Percentiles rank a stretch among this genome's conserved stretches.
Conservation (phyloP, 768 basidiomycete genomes). For the Kwoniella mangroviensis region DNA sequence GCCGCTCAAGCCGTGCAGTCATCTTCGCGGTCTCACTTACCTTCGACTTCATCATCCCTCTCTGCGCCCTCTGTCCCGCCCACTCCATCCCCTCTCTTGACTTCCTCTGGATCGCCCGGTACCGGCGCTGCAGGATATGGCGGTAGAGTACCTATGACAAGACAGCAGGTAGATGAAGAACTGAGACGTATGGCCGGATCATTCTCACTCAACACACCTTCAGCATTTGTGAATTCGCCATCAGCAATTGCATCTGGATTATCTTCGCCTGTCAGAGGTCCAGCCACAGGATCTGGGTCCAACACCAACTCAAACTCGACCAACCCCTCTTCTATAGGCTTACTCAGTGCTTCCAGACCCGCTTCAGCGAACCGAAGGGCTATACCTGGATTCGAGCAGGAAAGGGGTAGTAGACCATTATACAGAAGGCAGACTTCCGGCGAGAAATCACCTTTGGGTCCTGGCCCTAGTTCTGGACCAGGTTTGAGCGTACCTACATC, state of each 20-base stretch:
- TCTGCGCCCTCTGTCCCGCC: constrained; percentile 35
- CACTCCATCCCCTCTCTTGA: constrained; percentile 31
- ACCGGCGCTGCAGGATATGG: constrained; percentile 1
- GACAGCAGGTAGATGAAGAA: constrained; percentile 49
- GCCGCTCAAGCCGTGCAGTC: constrained; percentile 44
- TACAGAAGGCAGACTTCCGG: constrained; percentile 30
- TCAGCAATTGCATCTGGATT: constrained; percentile 2
- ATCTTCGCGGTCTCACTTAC: constrained; percentile 38
- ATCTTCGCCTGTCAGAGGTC: neutral
- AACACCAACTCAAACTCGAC: constrained; percentile 7
- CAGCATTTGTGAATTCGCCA: constrained; percentile 18
- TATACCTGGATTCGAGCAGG: constrained; percentile 11
- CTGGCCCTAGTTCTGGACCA: constrained; percentile 2
- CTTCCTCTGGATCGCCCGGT: constrained; percentile 25
- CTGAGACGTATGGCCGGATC: constrained; percentile 49
- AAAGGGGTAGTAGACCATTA: constrained; percentile 11
- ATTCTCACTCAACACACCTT: constrained; percentile 36
- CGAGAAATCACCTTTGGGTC: constrained; percentile 22
- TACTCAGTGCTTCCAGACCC: constrained; percentile 43
- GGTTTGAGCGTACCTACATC: neutral
- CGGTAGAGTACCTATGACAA: constrained; percentile 47
- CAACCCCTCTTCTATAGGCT: constrained; percentile 32
- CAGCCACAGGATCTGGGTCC: neutral
- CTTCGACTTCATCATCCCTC: constrained; percentile 51
- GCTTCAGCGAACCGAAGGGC: constrained; percentile 20